Evolutionary conservation across 1,284 basidiomycete species (phyloP).

Genomic region (Cutaneotrichosporon cyanovorans): DNA sequence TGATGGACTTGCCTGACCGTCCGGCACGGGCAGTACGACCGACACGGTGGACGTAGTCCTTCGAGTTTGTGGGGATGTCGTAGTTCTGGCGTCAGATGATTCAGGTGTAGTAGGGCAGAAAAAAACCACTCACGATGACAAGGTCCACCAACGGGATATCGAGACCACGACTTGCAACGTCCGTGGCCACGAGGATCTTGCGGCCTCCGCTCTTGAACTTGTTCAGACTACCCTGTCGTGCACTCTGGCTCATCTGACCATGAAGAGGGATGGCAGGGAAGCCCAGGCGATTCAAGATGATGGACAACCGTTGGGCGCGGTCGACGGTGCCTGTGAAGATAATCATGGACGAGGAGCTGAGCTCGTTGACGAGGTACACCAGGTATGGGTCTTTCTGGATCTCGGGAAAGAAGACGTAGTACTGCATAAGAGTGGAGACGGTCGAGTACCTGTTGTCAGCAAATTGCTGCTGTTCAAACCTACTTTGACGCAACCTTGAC

Average conservation of each 20-base stretch:
- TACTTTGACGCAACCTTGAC: slow-evolving; percentile 91
- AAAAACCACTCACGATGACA: slow-evolving; percentile 55
- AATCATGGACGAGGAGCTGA: slow-evolving; percentile 89
- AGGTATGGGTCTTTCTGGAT: slow-evolving; percentile 89
- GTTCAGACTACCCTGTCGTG: slow-evolving; percentile 84
- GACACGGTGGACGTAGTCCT: slow-evolving; percentile 98
- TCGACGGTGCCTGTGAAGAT: slow-evolving; percentile 94
- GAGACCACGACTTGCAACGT: slow-evolving; percentile 90
- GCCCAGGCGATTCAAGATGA: slow-evolving; percentile 81
- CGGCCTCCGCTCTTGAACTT: slow-evolving; percentile 96
- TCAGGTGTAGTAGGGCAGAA: not conserved
- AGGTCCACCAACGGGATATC: slow-evolving; percentile 95
- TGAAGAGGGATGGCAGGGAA: slow-evolving; percentile 95
- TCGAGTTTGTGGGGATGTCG: slow-evolving; percentile 95
- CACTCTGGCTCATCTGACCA: slow-evolving; percentile 88
- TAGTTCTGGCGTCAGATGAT: slow-evolving; percentile 70
- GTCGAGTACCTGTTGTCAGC: slow-evolving; percentile 72
- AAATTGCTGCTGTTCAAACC: slow-evolving; percentile 30
- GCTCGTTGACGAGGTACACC: slow-evolving; percentile 78
- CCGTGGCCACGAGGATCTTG: slow-evolving; percentile 95
- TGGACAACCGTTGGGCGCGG: slow-evolving; percentile 82
- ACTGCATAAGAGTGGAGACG: slow-evolving; percentile 88
- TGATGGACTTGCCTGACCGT: slow-evolving; percentile 88
- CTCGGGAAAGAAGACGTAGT: slow-evolving; percentile 90
- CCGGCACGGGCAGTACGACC: slow-evolving; percentile 96